Base-by-base conservation (phyloP, 1,284 basidiomycete genomes). In the Apiotrichum gracile region DNA sequence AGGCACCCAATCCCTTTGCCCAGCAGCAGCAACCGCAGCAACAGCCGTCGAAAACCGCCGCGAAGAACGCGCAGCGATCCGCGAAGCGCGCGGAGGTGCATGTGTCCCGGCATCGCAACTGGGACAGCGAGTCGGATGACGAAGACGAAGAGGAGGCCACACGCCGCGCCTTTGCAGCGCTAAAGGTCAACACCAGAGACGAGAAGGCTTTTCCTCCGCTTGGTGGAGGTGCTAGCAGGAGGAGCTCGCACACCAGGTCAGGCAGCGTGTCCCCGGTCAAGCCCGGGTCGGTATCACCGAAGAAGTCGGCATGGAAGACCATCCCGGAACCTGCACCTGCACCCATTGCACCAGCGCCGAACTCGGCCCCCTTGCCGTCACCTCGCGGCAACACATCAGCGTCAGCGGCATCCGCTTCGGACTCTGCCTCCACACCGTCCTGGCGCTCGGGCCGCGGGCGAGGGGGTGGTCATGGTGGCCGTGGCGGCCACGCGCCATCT, bases 1-100 rank as follows among this genome's bases (percentile, higher is more conserved):
- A 61, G 12, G 25, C 57, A 4, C 52, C 64, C 49, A 59, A 68
- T 40, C 57, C 62, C 5, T 65, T 66, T 44, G 65, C 62, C 2
- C 50, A 58, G 22, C 52, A 46, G 40, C 37, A 55, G 14, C 54
- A 55, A 21, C 50, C 55, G 22, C 52, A 45, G 40, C 42, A 57
- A n/a, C 54, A 55, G 22, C 14, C 49, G 51, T 54, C 56, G 10
- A 72, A 86, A 74, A 81, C 81, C 39, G 81, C 81, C 52, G 85
- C 86, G 78, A 90, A 88, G 80, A 90, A 88, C 59, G 85, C 85
- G 52, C 89, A 69, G 58, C 55, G 67, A 40, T 58, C 61, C 25
- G 64, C 63, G 44, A 68, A 70, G 54, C 49, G 58, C 10, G 38
- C 37, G 8, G 51, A 41, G 25, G 14, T 33, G 25, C 35, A 39